Conservation (phyloP, 768 basidiomycete species). For the Phanerochaete carnosa region DNA sequence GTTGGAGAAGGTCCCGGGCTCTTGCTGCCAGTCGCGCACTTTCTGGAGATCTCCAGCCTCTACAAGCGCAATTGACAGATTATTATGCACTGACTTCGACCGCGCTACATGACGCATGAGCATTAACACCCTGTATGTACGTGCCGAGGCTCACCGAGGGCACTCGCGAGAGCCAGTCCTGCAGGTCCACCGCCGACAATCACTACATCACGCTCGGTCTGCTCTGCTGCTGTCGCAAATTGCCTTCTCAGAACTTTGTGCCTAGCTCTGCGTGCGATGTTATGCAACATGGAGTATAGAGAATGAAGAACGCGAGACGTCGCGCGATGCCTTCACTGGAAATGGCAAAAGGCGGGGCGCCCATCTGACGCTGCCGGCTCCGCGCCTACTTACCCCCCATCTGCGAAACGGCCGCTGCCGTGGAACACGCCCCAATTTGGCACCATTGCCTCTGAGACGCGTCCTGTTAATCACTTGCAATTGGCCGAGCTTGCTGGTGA, state of each 20-base stretch:
- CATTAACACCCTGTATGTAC: neutral
- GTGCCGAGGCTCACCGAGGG: slow-evolving; percentile 57
- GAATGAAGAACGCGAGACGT: neutral
- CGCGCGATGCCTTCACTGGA: too few relatives aligned
- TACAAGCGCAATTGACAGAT: slow-evolving; percentile 65
- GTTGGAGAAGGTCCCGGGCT: slow-evolving; percentile 64
- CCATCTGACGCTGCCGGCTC: too few relatives aligned
- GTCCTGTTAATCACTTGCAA: too few relatives aligned
- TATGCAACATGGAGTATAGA: neutral
- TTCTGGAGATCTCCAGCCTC: slow-evolving; percentile 78
- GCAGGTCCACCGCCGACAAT: slow-evolving; percentile 95
- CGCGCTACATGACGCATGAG: slow-evolving; percentile 42
- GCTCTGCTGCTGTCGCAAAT: slow-evolving; percentile 7
- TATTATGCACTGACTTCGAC: slow-evolving; percentile 44
- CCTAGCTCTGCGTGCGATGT: neutral
- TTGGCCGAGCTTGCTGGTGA: too few relatives aligned
- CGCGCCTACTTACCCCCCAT: too few relatives aligned
- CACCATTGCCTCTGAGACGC: too few relatives aligned
- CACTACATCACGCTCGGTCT: slow-evolving; percentile 76
- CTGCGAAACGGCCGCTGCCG: too few relatives aligned
- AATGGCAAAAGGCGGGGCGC: too few relatives aligned
- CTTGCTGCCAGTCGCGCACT: slow-evolving; percentile 62
- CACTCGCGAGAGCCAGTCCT: slow-evolving; percentile 85
- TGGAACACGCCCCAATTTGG: too few relatives aligned
- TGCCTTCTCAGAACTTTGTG: neutral